Base-by-base conservation (phyloP, 257 asterid genomes). In the Lycium barbarum region DNA sequence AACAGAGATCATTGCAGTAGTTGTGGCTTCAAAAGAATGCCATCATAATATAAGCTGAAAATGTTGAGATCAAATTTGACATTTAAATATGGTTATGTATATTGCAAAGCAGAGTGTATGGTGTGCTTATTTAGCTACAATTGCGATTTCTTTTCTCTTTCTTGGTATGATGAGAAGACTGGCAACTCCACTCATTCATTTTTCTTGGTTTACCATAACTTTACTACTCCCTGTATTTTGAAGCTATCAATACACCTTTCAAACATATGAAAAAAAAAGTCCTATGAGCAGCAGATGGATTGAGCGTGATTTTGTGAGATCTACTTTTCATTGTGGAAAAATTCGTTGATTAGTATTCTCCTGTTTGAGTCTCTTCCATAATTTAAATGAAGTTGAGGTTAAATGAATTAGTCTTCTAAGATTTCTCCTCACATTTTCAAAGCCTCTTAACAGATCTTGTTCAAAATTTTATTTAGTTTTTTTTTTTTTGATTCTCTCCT, bases 21-120 rank as follows among this genome's bases (percentile, higher is more conserved):
- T 74, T 22, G 20, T 74, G 62, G 20, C 62, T 74, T 74, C 20
- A 74, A 74, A 74, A 74, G 80, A 74, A 49, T 74, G 40, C 61
- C 62, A 74, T 74, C 40, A 49, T 49, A 10, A 74, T 72, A 58
- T 45, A 72, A n/a, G 80, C 33, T 18, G 55, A 71, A 71, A 18
- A 18, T 40, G 26, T 38, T 40, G 79, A 70, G 54, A 70, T 38
- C 54, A 38, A 68, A 71, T 71, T 71, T 40, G 79, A 40, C 55
- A 71, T 40, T 40, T 40, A 71, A 40, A 55, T 18, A 71, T 3
- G 55, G 55, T 40, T 10, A 71, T 51, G 17, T 40, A 43, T 40
- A 18, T 9, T 8, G 26, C 55, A 71, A 5, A 72, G 55, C 54
- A 71, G 79, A 40, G 80, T 72, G 57, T 72, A 43, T 47, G 18